Evolutionary conservation across 805 yeast genomes (phyloP), one percentile per base, ranked within the genome.

Genomic region (Tetrapisispora iriomotensis): DNA sequence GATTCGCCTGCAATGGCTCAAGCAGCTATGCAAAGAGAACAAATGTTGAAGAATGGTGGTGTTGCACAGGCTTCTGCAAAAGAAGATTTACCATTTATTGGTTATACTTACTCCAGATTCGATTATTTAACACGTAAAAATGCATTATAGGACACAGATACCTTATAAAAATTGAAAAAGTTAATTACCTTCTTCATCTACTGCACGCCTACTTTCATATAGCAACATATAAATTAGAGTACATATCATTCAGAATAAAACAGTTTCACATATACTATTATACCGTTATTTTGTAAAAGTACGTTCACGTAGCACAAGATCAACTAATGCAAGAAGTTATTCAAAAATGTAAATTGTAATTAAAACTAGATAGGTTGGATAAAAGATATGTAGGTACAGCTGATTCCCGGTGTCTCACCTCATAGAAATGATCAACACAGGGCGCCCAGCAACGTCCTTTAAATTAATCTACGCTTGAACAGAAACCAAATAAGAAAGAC

Each of bases 61-160:
- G 60, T 60, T 18, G 64, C 64, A 42, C 48, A 41, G 25, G 46
- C 49, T 3, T 58, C 60, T 15, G 48, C 43, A 8, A 61, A 84
- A 57, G 95, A 86, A 60, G 96, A 92, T 50, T 67, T 92, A 58
- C 98, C 98, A 31, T 92, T 92, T 58, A 92, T 92, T 56, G 98
- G 98, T 2, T 92, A 92, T 66, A 92, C 98, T 0, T 92, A 84
- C 60, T 84, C 95, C 30, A 73, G 97, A 54, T 92, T 92, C 58
- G 97, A 88, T 61, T 87, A 88, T 58, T 69, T 88, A 45, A 88
- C 96, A 3, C 67, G 84, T 49, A 79, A 81, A 56, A 81, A 81
- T 43, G 71, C 70, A 32, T 38, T 38, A 23, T 39, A 39, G 12
- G 25, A 8, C 4, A 23, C 25, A 23, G 7, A 23, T 23, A 23